Conservation (phyloP, 129 eudicot species). For the Heracleum sosnowskyi region DNA sequence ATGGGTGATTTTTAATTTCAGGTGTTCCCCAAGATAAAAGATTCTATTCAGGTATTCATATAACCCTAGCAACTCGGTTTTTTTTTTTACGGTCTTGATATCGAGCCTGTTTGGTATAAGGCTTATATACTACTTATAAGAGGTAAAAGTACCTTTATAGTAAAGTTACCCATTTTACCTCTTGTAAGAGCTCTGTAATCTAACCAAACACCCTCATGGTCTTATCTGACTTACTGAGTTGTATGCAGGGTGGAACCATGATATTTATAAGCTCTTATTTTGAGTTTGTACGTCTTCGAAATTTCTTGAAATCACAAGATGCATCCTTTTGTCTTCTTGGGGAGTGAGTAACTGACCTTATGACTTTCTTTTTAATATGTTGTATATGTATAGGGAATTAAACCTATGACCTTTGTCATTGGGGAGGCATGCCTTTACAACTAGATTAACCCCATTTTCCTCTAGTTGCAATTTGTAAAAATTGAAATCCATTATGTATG, state of each 20-base stretch:
- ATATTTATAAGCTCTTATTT: constrained; percentile 72
- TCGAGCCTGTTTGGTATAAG: not conserved
- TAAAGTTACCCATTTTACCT: not conserved
- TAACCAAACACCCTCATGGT: not conserved
- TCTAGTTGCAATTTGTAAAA: not conserved
- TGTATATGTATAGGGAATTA: not conserved
- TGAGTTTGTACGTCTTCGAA: constrained; percentile 77
- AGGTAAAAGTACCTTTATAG: not conserved
- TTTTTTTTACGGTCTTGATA: not conserved
- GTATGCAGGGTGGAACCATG: constrained; percentile 82
- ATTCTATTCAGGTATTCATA: constrained; percentile 68
- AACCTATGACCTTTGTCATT: not conserved
- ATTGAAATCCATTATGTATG: not conserved
- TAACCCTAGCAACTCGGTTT: not conserved
- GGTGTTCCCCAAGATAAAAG: constrained; percentile 92
- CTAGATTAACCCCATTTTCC: not conserved
- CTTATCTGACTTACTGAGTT: not conserved
- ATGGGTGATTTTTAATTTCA: constrained; percentile 21
- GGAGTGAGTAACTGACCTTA: constrained; percentile 48
- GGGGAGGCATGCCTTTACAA: not conserved
- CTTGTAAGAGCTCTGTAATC: not conserved
- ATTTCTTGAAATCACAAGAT: constrained; percentile 75
- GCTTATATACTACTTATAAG: not conserved
- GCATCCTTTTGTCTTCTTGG: constrained; percentile 81
- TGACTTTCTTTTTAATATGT: not conserved